These are phyloP conservation scores for Mycena indigotica DNA, from an alignment of 768 basidiomycete species.

Conservation along the genomic window DNA sequence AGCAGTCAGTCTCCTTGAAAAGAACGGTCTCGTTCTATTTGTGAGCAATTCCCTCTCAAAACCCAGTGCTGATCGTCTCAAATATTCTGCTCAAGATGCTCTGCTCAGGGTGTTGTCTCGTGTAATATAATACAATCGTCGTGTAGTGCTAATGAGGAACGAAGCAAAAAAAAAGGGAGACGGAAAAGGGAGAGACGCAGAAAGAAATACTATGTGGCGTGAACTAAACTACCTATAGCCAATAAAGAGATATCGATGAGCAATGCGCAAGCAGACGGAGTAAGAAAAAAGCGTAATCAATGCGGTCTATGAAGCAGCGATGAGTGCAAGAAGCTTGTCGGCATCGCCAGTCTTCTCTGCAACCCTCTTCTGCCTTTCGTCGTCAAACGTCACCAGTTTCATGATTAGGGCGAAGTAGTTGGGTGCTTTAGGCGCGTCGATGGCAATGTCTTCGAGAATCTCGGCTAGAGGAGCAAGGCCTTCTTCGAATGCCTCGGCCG, in stretches of 20 bases:
- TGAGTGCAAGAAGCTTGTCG: slow-evolving; percentile 59
- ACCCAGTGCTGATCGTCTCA: too few relatives aligned
- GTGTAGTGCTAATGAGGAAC: too few relatives aligned
- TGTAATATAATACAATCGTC: too few relatives aligned
- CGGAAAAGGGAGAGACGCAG: too few relatives aligned
- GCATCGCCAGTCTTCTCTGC: slow-evolving; percentile 63
- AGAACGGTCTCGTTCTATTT: too few relatives aligned
- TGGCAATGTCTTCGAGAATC: slow-evolving; percentile 83
- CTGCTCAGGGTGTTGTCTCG: too few relatives aligned
- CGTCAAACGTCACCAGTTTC: slow-evolving; percentile 67
- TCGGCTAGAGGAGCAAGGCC: slow-evolving; percentile 73
- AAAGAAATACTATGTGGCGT: too few relatives aligned
- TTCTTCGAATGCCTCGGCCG: slow-evolving; percentile 65
- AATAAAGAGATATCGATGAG: slow-evolving; percentile 16
- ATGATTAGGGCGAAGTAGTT: slow-evolving; percentile 74
- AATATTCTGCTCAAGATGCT: too few relatives aligned
- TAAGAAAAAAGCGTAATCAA: slow-evolving; percentile 4
- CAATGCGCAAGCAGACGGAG: slow-evolving; percentile 19
- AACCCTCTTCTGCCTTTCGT: slow-evolving; percentile 57
- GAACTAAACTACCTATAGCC: background rate
- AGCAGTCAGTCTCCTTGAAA: too few relatives aligned
- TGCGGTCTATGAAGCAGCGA: slow-evolving; percentile 54
- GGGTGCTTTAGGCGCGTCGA: slow-evolving; percentile 89
- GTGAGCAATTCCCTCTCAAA: too few relatives aligned
- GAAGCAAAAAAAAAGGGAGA: too few relatives aligned